Percentiles rank a stretch among this genome's conserved stretches.
These are phyloP conservation scores for Dactylorhiza incarnata DNA, from an alignment of 106 monocot genomes.

Conservation along the genomic window DNA sequence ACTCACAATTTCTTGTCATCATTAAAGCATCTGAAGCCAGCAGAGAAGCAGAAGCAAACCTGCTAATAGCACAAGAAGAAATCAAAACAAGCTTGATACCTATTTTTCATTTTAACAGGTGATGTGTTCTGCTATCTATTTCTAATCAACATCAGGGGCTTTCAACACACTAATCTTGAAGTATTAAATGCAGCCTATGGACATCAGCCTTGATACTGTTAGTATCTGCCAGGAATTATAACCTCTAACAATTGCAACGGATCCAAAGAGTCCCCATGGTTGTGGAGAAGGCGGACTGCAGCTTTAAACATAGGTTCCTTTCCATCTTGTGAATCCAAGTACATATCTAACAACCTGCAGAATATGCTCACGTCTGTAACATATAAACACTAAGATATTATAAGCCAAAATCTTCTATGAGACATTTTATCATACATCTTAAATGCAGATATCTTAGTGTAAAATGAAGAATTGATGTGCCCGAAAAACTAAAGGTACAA, in stretches of 20 bases:
- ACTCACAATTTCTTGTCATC: no score
- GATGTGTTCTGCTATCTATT: not conserved
- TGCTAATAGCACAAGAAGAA: no score
- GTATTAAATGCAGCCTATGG: constrained; percentile 67
- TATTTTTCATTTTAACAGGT: no score
- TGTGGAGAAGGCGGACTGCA: constrained; percentile 93
- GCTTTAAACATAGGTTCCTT: constrained; percentile 88
- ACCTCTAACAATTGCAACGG: constrained; percentile 96
- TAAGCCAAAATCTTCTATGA: not conserved
- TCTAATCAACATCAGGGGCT: not conserved
- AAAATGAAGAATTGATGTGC: no score
- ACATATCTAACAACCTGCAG: constrained; percentile 78
- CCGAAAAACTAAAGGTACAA: no score
- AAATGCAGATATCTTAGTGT: no score
- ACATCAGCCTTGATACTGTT: constrained; percentile 75
- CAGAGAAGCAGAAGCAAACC: no score
- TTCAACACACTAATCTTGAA: constrained; percentile 9
- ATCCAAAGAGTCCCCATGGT: constrained; percentile 85
- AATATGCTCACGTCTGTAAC: not conserved
- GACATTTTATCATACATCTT: no score
- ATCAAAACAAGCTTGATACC: no score
- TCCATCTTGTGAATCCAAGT: constrained; percentile 87
- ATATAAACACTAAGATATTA: not conserved
- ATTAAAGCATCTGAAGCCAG: no score
- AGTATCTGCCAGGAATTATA: constrained; percentile 27